Evolutionary conservation across 2,329 filamentous ascomycete genomes (phyloP), one percentile per base, ranked within the genome.

Genomic region (Pyrenophora seminiperda): DNA sequence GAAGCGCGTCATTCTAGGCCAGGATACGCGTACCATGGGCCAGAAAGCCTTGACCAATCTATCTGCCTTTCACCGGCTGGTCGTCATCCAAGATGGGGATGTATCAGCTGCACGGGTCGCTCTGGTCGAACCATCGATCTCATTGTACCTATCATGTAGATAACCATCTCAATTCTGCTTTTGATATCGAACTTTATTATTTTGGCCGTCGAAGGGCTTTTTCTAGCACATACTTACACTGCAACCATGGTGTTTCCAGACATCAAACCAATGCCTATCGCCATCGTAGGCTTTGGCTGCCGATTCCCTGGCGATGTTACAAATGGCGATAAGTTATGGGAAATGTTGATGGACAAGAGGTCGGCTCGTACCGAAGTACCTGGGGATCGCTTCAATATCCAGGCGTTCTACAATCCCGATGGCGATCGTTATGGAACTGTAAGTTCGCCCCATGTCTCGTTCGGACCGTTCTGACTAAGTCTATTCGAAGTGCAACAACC

Each of bases 261-360:
- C 17, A 31, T 32, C 14, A 48, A 42, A 30, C 48, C 62, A 2
- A 57, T 53, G 42, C 73, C 73, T 10, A 52, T 57, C 22, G 54
- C 54, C 14, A 49, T 37, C 57, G 41, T 75, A 40, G 73, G 73
- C 37, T 67, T 72, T 38, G 61, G 62, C 7, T 62, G 53, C 32
- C 54, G 55, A 1, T 58, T 62, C 13, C 61, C 61, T 9, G 55
- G 58, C 7, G 53, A 56, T 24, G 47, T 50, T 9, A 54, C 48
- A 3, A 53, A 36, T 17, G 48, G 51, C 2, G 53, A 60, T 33
- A 54, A 58, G 15, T 37, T 60, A 30, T 63, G 49, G 58, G 45
- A 55, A 13, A 46, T 62, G 18, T 41, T 59, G 34, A 37, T 53
- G 5, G 37, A 53, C 36, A 56, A 49, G 36, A 48, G 37, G 20